Evolutionary conservation across 2,329 filamentous ascomycete genomes (phyloP), one percentile per base, ranked within the genome.

Genomic region (Tolypocladium nubicola): DNA sequence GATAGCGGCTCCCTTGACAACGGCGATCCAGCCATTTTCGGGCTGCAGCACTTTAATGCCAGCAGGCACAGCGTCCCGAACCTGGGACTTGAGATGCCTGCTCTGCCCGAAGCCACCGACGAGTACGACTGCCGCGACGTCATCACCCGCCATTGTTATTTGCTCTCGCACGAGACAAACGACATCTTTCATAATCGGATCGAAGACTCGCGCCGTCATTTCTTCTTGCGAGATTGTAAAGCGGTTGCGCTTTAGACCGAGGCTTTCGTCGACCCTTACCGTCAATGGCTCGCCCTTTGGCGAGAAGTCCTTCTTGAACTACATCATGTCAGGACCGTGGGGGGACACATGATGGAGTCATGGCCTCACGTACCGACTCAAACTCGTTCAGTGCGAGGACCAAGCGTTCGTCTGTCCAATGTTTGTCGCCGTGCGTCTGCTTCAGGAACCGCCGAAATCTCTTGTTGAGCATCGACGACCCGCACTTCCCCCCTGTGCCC

Each of bases 131-230:
- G 75, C 71, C 1, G 70, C 63, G 13, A 73, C 64, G 13, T 68
- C 65, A 23, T 64, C 62, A 19, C 67, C 69, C 4, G 68, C 71
- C 70, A 73, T 70, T 14, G 64, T 62, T 35, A 73, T 68, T 56
- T 73, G 71, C 53, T 73, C 75, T 43, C 73, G 70, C 52, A 79
- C 72, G 5, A 76, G 70, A 2, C 71, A 71, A 3, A 72, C 66
- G n/a, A 74, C 69, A 23, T 75, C 67, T 69, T 68, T 80, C 70
- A 62, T 75, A 62, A 73, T 72, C 6, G 71, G 71, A 5, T 70
- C 69, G 57, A 73, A 72, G 14, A 73, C 70, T 81, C 64, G 75
- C 79, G 70, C 87, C 81, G 64, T 90, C 87, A 71, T 92, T 81
- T 47, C 67, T 84, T 87, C 55, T 69, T 82, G 66, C n/a, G 71